Evolutionary conservation across 805 yeast genomes (phyloP).

Genomic region (Candida argentea): DNA sequence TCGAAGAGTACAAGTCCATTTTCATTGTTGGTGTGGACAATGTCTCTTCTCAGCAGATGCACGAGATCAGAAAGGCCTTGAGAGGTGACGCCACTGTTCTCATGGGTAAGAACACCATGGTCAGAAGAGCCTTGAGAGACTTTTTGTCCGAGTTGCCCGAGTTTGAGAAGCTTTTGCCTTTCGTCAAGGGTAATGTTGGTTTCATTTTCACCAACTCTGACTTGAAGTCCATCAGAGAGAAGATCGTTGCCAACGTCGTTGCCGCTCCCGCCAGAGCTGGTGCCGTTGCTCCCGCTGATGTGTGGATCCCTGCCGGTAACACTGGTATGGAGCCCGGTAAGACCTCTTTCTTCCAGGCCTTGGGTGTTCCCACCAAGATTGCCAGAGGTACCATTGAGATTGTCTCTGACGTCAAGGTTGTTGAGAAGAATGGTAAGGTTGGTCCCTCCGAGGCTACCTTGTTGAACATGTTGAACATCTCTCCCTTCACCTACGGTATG

Average conservation of each 20-base stretch:
- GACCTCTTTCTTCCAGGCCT: constrained; percentile 99
- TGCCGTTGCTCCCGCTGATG: constrained; percentile 98
- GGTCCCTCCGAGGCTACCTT: constrained; percentile 99
- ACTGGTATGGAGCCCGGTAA: constrained; percentile 99
- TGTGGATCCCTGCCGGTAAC: constrained; percentile 98
- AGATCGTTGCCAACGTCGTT: constrained; percentile 82
- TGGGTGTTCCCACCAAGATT: constrained; percentile 99
- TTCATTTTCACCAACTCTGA: constrained; percentile 98
- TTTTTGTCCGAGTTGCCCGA: constrained; percentile 92
- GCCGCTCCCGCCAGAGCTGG: constrained; percentile 99
- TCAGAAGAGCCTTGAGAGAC: constrained; percentile 98
- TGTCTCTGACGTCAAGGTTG: constrained; percentile 93
- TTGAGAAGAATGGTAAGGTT: constrained; percentile 74
- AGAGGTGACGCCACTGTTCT: constrained; percentile 92
- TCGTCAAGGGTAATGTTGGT: constrained; percentile 97
- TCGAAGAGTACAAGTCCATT: constrained; percentile 95
- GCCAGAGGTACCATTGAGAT: constrained; percentile 99
- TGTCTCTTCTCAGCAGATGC: constrained; percentile 99
- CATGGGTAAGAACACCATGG: constrained; percentile 99
- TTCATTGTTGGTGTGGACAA: constrained; percentile 99
- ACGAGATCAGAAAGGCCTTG: constrained; percentile 94
- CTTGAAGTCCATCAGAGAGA: constrained; percentile 86
- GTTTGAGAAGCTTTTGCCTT: constrained; percentile 88
- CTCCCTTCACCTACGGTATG: constrained; percentile 99
- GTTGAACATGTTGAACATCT: constrained; percentile 98